These are phyloP conservation scores for Aspergillus puulaauensis DNA, from an alignment of 2,329 filamentous ascomycete genomes.

Conservation along the genomic window DNA sequence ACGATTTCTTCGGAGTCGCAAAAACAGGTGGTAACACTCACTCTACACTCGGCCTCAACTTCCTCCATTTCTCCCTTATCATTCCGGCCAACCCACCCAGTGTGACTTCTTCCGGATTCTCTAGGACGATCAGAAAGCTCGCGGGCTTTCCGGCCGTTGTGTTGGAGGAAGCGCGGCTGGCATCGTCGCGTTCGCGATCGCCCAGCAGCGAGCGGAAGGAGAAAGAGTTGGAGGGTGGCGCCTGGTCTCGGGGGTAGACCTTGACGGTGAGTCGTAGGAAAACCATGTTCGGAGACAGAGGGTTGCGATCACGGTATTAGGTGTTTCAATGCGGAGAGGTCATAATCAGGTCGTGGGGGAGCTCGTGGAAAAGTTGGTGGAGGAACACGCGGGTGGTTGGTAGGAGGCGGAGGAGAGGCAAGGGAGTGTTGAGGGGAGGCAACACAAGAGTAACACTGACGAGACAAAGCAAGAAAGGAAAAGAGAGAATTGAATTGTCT, in stretches of 20 bases:
- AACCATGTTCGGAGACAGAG: constrained; percentile 28
- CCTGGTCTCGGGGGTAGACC: constrained; percentile 31
- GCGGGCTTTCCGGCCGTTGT: constrained; percentile 19
- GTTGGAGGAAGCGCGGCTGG: constrained; percentile 8
- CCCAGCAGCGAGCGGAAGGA: constrained; percentile 16
- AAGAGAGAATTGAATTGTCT: not conserved
- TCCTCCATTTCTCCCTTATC: constrained; percentile 35
- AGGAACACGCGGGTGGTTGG: not conserved
- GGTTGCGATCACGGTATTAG: not conserved
- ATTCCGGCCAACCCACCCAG: constrained; percentile 30
- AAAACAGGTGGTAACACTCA: constrained; percentile 23
- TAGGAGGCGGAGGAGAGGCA: not conserved
- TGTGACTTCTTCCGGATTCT: constrained; percentile 31
- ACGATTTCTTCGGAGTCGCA: not conserved
- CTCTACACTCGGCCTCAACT: constrained; percentile 31
- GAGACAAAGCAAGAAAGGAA: not conserved
- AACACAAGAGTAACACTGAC: not conserved
- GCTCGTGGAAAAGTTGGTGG: not conserved
- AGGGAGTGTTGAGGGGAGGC: not conserved
- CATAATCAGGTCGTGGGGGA: not conserved
- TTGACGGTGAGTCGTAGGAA: constrained; percentile 38
- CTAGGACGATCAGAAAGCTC: constrained; percentile 32
- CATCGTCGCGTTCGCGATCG: constrained; percentile 16
- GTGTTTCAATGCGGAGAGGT: not conserved
- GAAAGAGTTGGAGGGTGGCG: constrained; percentile 12